Evolutionary conservation across 2,329 filamentous ascomycete genomes (phyloP).

Genomic region (Mycocentrospora acerina): DNA sequence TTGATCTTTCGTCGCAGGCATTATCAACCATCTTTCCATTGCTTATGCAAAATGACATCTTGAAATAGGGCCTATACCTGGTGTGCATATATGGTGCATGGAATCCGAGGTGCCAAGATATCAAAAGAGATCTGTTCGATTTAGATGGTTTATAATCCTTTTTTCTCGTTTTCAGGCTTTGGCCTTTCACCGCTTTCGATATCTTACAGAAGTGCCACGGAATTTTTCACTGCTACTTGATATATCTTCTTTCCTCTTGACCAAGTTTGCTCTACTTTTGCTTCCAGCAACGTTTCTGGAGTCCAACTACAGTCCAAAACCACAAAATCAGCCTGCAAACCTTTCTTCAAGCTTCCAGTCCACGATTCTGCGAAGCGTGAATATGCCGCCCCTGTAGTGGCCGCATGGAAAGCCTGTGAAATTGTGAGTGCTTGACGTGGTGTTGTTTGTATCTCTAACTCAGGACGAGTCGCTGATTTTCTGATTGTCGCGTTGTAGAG

Average conservation of each 20-base stretch:
- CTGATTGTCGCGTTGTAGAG: constrained; percentile 59
- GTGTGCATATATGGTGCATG: too few relatives aligned
- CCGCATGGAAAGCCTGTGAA: constrained; percentile 54
- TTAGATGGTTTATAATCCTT: too few relatives aligned
- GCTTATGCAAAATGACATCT: too few relatives aligned
- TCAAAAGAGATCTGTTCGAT: too few relatives aligned
- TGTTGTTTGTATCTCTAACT: constrained; percentile 15
- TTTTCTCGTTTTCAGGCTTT: too few relatives aligned
- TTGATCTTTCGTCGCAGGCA: too few relatives aligned
- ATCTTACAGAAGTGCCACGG: too few relatives aligned
- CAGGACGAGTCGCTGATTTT: constrained; percentile 46
- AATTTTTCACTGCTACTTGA: too few relatives aligned
- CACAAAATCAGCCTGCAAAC: constrained; percentile 59
- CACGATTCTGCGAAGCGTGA: constrained; percentile 56
- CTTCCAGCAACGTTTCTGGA: constrained; percentile 47
- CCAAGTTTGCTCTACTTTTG: constrained; percentile 49
- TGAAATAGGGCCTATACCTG: too few relatives aligned
- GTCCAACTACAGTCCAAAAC: constrained; percentile 53
- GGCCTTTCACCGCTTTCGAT: too few relatives aligned
- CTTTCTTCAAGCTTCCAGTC: constrained; percentile 52
- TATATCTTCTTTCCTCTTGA: constrained; percentile 6
- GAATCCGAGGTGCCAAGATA: too few relatives aligned
- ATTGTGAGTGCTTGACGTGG: constrained; percentile 54
- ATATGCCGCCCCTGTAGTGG: constrained; percentile 56
- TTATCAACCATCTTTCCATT: too few relatives aligned